A percentile compares a stretch with the other conserved stretches of the same genome.
Conservation (phyloP, 1,139 yeast genomes). For the Meyerozyma carpophila region DNA sequence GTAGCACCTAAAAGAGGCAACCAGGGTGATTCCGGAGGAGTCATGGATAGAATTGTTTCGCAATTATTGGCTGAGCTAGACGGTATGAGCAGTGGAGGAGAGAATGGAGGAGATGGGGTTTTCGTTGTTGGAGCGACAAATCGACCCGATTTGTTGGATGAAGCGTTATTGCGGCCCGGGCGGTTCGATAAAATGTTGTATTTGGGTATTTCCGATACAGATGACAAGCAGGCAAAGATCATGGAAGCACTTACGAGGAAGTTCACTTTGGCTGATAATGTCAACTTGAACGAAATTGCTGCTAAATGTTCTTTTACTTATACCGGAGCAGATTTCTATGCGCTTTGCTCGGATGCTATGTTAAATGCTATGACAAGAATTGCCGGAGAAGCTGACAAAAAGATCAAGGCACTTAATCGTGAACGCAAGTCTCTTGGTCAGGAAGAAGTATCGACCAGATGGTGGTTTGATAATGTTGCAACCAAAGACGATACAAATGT, state of each 20-base stretch:
- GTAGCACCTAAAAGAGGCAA: constrained; percentile 98
- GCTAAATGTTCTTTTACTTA: constrained; percentile 76
- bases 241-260: constrained; percentile 86
- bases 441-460: constrained; percentile 54
- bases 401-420: constrained; percentile 50
- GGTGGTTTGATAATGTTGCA: constrained; percentile 91
- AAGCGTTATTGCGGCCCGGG: constrained; percentile 91
- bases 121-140: constrained; percentile 98
- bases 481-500: constrained; percentile 63
- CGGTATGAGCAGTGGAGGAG: constrained; percentile 78
- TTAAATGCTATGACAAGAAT: constrained; percentile 90
- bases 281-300: constrained; percentile 60
- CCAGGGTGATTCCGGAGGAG: constrained; percentile 98
- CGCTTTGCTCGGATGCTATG: constrained; percentile 92
- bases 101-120: constrained; percentile 72
- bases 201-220: constrained; percentile 87
- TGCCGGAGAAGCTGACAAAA: constrained; percentile 69
- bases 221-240: constrained; percentile 82
- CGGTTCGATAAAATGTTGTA: constrained; percentile 93
- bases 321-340: constrained; percentile 98
- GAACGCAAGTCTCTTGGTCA: constrained; percentile 20
- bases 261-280: constrained; percentile 57
- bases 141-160: constrained; percentile 90
- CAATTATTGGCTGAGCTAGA: constrained; percentile 91
- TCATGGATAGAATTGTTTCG: constrained; percentile 96